A percentile compares a stretch with the other conserved stretches of the same genome.
phyloP scores from a whole-genome alignment of 2,329 filamentous ascomycete species.

The Phialophora verrucosa region DNA sequence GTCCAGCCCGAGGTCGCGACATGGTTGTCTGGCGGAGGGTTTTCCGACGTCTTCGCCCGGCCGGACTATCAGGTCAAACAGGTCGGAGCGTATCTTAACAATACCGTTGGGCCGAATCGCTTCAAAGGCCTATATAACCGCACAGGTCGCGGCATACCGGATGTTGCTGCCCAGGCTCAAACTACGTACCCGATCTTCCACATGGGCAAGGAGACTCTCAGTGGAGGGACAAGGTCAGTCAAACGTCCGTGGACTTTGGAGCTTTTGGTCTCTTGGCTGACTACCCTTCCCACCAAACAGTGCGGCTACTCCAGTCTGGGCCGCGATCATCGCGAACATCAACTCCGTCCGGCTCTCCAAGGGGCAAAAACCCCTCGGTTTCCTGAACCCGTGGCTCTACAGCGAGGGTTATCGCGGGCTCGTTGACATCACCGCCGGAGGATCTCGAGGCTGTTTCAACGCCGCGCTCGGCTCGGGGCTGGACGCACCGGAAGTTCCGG shows the following conservation, averaged over 20 bases:
- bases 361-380: constrained; percentile 27
- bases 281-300: neutral
- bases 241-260: neutral
- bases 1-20: constrained; percentile 58
- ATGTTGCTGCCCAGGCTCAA: constrained; percentile 49
- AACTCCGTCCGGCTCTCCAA: constrained; percentile 66
- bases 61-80: constrained; percentile 55
- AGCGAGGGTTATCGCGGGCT: constrained; percentile 29
- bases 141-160: constrained; percentile 17
- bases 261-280: too few relatives aligned
- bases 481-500: constrained; percentile 45
- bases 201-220: constrained; percentile 40
- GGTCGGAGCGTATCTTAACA: constrained; percentile 53
- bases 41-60: constrained; percentile 57
- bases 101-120: constrained; percentile 43
- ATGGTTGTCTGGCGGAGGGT: constrained; percentile 61
- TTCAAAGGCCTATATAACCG: constrained; percentile 53
- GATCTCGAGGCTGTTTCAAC: constrained; percentile 42
- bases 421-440: constrained; percentile 42
- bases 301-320: constrained; percentile 62
- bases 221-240: constrained; percentile 17
- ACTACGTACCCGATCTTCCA: constrained; percentile 50
- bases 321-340: constrained; percentile 66
- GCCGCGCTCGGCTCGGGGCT: constrained; percentile 43
- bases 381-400: constrained; percentile 35